Base-by-base conservation (phyloP, 345 rosid genomes). In the Brassica cretica region DNA sequence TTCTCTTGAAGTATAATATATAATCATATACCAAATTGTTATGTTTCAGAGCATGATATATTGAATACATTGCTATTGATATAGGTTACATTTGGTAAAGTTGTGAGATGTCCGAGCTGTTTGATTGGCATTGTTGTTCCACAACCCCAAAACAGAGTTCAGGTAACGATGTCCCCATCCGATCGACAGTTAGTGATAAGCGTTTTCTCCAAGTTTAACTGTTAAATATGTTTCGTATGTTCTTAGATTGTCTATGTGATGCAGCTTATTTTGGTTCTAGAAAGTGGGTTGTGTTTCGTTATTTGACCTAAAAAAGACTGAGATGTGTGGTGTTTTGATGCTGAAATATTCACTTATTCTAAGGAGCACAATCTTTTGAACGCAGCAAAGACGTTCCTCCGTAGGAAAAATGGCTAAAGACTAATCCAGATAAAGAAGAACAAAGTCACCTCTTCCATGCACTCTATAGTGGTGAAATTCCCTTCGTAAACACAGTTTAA, bases 281-380 rank as follows among this genome's bases (percentile, higher is more conserved):
- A 70, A 65, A 70, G 30, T 0, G 21, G 62, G 24, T 56, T 32
- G 6, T 66, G 72, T 74, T 39, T 35, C 2, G 41, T 35, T 67
- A 63, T 37, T 72, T 68, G 19, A 8, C 71, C 65, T 68, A 49
- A 7, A 46, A 64, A 29, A 27, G 15, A 35, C 33, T 74, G 70
- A 79, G 71, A 70, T 53, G 77, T 86, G 83, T 86, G 77, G 84
- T 89, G 84, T 88, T 89, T 94, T 90, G 97, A 92, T 94, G 85
- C 81, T 84, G 93, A 84, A 89, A 92, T 81, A 91, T 89, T 91
- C 93, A 91, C 95, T 87, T 91, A 84, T 84, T 87, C 94, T 91
- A 94, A 92, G 98, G 98, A 89, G 84, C 91, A 90, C 85, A 97
- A 88, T 91, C 90, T 94, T 89, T 90, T 90, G 93, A 89, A 94